A percentile compares a stretch with the other conserved stretches of the same genome.
Evolutionary conservation across 306 rosid genomes (phyloP).

Genomic region (Gleditsia sinensis): DNA sequence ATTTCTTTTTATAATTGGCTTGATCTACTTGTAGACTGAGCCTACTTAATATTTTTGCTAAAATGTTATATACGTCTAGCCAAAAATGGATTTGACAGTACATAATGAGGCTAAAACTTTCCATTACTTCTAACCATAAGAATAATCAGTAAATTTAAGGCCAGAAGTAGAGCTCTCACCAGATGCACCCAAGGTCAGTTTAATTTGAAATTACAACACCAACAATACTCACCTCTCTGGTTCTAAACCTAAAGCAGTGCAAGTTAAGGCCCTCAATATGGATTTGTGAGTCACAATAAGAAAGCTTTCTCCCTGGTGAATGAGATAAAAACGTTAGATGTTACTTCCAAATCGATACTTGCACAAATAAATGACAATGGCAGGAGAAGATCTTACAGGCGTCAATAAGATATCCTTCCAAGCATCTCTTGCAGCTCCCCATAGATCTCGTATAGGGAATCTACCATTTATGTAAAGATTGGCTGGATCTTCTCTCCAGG

Average conservation of each 20-base stretch:
- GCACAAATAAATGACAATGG: conserved; percentile 5
- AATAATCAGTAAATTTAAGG: conserved; percentile 16
- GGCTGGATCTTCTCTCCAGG: conserved; percentile 86
- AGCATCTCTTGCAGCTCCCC: conserved; percentile 67
- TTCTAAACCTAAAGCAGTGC: conserved; percentile 73
- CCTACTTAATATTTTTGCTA: too few relatives aligned
- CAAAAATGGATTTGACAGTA: not conserved
- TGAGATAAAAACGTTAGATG: conserved; percentile 16
- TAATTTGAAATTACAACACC: not conserved
- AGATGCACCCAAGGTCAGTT: not conserved
- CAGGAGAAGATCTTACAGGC: conserved; percentile 56
- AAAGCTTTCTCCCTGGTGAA: conserved; percentile 68
- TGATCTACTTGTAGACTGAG: too few relatives aligned
- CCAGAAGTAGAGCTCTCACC: conserved; percentile 20
- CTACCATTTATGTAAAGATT: conserved; percentile 59
- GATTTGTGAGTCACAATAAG: conserved; percentile 80
- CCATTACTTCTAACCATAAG: not conserved
- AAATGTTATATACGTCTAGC: too few relatives aligned
- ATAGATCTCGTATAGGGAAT: conserved; percentile 64
- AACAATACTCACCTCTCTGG: conserved; percentile 61
- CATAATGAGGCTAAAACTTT: not conserved
- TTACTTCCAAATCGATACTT: conserved; percentile 12
- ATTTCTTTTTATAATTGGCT: too few relatives aligned
- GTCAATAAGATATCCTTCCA: conserved; percentile 74
- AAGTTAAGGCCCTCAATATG: conserved; percentile 72